A percentile compares a stretch with the other conserved stretches of the same genome.
Conservation (phyloP, 2,329 filamentous ascomycete genomes). For the Pestalotiopsis sp. region DNA sequence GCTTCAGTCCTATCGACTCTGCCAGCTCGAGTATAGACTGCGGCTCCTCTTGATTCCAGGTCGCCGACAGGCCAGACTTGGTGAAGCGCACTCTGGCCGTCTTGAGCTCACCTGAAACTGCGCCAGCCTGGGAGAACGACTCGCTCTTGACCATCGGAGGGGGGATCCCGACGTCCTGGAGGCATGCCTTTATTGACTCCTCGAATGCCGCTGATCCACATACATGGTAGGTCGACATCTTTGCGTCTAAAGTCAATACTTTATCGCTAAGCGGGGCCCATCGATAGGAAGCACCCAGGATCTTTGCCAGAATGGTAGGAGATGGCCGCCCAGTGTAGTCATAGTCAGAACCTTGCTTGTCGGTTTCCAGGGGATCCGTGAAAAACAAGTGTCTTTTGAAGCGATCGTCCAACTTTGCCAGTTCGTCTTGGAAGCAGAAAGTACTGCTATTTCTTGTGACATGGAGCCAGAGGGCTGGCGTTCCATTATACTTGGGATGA, state of each 20-base stretch:
- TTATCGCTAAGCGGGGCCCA: conserved; percentile 18
- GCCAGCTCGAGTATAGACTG: conserved; percentile 24
- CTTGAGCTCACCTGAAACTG: conserved; percentile 16
- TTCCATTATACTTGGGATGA: conserved; percentile 17
- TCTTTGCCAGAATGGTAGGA: conserved; percentile 11
- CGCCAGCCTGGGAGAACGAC: conserved; percentile 15
- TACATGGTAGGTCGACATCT: conserved; percentile 18
- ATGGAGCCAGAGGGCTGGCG: conserved; percentile 24
- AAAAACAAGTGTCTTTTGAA: conserved; percentile 22
- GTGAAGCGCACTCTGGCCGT: conserved; percentile 20
- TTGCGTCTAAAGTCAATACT: conserved; percentile 15
- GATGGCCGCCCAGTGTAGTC: conserved; percentile 20
- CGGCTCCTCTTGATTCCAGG: conserved; percentile 19
- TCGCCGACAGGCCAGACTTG: conserved; percentile 18
- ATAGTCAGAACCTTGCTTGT: conserved; percentile 17
- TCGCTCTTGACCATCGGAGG: conserved; percentile 21
- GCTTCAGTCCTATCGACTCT: conserved; percentile 23
- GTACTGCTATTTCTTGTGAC: conserved; percentile 15
- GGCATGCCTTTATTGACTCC: conserved; percentile 11
- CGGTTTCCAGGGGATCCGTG: conserved; percentile 15
- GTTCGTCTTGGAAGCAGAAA: conserved; percentile 17
- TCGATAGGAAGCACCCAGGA: conserved; percentile 17
- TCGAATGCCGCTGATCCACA: conserved; percentile 23
- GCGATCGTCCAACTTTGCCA: conserved; percentile 13
- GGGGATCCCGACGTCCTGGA: conserved; percentile 13